Evolutionary conservation across 73 alveolate species (phyloP), one percentile per base, ranked within the genome.

Genomic region (Symbiodinium natans): DNA sequence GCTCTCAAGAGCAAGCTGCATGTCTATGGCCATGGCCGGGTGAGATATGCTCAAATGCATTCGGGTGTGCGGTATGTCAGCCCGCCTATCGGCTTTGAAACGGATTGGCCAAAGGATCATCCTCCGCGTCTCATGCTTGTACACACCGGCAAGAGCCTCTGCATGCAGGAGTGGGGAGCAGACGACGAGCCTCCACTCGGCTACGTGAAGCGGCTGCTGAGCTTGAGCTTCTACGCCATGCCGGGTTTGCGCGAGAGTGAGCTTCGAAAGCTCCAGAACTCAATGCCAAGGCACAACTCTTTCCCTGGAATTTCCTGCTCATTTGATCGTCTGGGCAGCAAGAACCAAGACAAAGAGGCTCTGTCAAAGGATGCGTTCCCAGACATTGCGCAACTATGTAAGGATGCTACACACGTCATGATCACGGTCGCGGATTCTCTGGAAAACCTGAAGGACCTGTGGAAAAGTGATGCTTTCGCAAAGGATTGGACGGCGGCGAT

Each of bases 91-190:
- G 92, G 88, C 25, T 92, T 74, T 39, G 92, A 92, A 73, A 63
- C 77, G 25, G 98, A 92, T 17, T 74, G 98, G 90, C 95, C 95
- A n/a, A 75, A 75, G 59, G 98, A 92, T 34, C 88, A 74, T 43
- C 56, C 98, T 40, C 98, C 98, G 23, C 80, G 98, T 48, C 98
- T 92, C 59, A 92, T 75, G 88, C 80, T 92, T 90, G 98, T 92
- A 21, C 90, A 92, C 90, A 92, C 41, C 21, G 98, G 98, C 31
- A 83, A 82, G 23, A 75, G 92, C 59, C 48, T 92, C 42, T 92
- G 98, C 56, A 75, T 75, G 90, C 98, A 92, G 90, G 88, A 71
- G 90, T 92, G 98, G 98, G 98, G 98, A 10, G 40, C 92, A 33
- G 98, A 92, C 38, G 98, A 75, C n/a, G 90, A 74, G 56, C 98